Evolutionary conservation across 305 asterid genomes (phyloP).

Genomic region (Vinca major): DNA sequence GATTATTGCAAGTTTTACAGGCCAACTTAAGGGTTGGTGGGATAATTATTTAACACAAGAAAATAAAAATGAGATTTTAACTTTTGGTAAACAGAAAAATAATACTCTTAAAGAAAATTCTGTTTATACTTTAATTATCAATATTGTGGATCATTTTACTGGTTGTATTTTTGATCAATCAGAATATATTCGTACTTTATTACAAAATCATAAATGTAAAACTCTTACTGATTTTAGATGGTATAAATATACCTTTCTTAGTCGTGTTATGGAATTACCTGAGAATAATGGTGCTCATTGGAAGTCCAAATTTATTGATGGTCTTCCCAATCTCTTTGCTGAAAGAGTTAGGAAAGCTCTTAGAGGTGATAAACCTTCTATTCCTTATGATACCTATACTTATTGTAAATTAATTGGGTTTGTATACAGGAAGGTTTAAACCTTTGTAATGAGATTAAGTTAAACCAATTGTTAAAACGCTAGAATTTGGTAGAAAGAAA

Average conservation of each 20-base stretch:
- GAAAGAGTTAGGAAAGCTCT: background rate
- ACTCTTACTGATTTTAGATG: background rate
- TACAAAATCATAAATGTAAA: slow-evolving; percentile 13
- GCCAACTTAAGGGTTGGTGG: too few species aligned
- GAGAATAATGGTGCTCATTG: too few species aligned
- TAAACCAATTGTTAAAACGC: background rate
- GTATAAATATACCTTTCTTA: background rate
- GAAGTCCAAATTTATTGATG: too few species aligned
- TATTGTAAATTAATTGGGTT: slow-evolving; percentile 15
- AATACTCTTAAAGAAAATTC: background rate
- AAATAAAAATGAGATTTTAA: too few species aligned
- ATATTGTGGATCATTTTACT: slow-evolving; percentile 12
- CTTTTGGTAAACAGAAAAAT: too few species aligned
- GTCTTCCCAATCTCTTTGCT: too few species aligned
- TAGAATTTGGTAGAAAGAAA: too few species aligned
- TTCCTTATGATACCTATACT: slow-evolving; percentile 11
- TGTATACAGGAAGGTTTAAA: slow-evolving; percentile 15
- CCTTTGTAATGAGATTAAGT: slow-evolving; percentile 18
- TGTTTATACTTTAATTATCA: background rate
- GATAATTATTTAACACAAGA: too few species aligned
- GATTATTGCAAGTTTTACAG: too few species aligned
- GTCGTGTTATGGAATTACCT: background rate
- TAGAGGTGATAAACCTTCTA: background rate
- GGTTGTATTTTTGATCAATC: slow-evolving; percentile 9
- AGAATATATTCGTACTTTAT: slow-evolving; percentile 5